Conservation (phyloP, 1,284 basidiomycete species). For the Naganishia sp. region DNA sequence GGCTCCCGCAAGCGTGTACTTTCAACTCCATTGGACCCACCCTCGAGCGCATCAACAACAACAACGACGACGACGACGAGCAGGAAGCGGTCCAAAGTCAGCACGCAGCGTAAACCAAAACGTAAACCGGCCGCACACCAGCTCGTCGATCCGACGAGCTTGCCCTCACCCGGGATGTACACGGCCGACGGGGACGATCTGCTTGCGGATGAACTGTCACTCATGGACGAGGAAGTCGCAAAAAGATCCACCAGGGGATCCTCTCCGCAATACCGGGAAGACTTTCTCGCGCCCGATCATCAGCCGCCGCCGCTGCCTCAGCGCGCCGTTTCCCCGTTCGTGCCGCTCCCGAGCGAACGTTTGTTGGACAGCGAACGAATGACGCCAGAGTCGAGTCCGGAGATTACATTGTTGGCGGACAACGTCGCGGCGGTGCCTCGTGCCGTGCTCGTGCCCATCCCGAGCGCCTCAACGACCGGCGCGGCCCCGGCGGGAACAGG, state of each 20-base stretch:
- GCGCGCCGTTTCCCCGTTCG: neutral
- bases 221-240: conserved; percentile 14
- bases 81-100: conserved; percentile 1
- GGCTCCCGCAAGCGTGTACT: conserved; percentile 1
- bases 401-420: conserved; percentile 11
- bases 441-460: neutral
- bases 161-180: conserved; percentile 3
- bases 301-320: neutral
- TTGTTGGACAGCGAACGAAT: no score
- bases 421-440: neutral
- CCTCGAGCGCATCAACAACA: neutral
- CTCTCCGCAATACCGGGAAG: conserved; percentile 3
- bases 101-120: neutral
- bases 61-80: neutral
- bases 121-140: neutral
- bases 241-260: conserved; percentile 14
- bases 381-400: conserved; percentile 19
- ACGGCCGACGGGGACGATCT: conserved; percentile 19
- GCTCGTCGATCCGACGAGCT: neutral
- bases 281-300: neutral
- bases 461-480: neutral
- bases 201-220: conserved; percentile 19
- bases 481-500: neutral
- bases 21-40: neutral
- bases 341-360: neutral